Evolutionary conservation across 495 filamentous ascomycete species (phyloP), one percentile per base, ranked within the genome.

Genomic region (Penicillium parvum): DNA sequence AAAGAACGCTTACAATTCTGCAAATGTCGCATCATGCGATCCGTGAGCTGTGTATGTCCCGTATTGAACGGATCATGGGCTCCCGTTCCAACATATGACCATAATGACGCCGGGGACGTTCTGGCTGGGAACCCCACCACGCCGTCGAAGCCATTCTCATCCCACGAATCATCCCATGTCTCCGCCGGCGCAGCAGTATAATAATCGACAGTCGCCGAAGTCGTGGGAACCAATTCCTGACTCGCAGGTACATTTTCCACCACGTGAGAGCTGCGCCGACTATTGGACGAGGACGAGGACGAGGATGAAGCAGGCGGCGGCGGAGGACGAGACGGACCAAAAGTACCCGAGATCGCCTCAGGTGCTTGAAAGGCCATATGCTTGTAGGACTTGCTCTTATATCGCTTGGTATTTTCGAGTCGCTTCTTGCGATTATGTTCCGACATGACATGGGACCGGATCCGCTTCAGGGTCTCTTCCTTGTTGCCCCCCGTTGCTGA

Each of bases 391-490:
- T 73, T 70, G 49, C 53, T 61, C 34, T 71, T 73, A 49, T 71
- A 68, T 10, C 63, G 61, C 34, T 68, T 66, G 3, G 65, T 72
- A 30, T 58, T 72, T 14, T 71, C 68, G 27, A 71, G 46, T 28
- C 70, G 55, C 42, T 73, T 73, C 50, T 72, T 73, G 43, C 70
- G 66, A 53, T 73, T 73, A 45, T 73, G 70, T 38, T 73, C 70
- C 21, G 70, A 72, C 70, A 73, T 73, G 18, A 73, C 70, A 64
- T 73, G 70, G 16, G 70, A 73, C 12, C 70, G 68, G 34, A 73
- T 73, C 22, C 68, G 65, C 52, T 73, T 73, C 47, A 73, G 54
- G 2, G 68, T 73, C 26, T 72, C 68, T 29, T 72, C 68, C 18
- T 62, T 61, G 7, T 62, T 65, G 3, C 70, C 70, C 36, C 57